Evolutionary conservation across 139 green algal genomes (phyloP).

Genomic region (Chlamydomonas sp.): DNA sequence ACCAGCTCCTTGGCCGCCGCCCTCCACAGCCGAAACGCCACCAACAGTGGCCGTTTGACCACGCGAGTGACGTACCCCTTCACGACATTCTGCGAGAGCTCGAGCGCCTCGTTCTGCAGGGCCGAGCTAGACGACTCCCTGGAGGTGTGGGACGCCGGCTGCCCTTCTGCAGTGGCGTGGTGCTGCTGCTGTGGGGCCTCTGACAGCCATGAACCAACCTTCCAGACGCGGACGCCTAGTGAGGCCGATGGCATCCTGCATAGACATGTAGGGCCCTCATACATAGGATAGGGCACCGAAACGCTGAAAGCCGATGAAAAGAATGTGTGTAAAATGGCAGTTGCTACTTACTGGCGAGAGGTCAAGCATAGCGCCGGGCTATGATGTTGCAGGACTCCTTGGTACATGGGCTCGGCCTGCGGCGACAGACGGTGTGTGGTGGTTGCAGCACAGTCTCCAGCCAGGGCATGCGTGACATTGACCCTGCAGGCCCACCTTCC

Average conservation of each 20-base stretch:
- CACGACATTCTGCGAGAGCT: conserved; percentile 39
- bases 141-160: background rate
- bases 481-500: conserved; percentile 17
- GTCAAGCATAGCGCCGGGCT: conserved; percentile 26
- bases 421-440: background rate
- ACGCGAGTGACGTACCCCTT: conserved; percentile 28
- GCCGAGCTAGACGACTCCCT: background rate
- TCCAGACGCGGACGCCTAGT: background rate
- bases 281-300: too few relatives aligned
- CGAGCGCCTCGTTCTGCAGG: conserved; percentile 31
- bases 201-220: background rate
- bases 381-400: conserved; percentile 31
- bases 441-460: background rate
- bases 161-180: background rate
- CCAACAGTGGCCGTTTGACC: conserved; percentile 19
- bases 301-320: too few relatives aligned
- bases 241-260: background rate
- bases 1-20: background rate
- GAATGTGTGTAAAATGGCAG: too few relatives aligned
- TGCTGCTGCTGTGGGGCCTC: background rate
- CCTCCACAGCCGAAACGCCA: conserved; percentile 36
- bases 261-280: too few relatives aligned
- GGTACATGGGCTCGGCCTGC: conserved; percentile 21
- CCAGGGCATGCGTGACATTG: background rate
- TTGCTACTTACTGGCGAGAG: conserved; percentile 19